Evolutionary conservation across 129 eudicot genomes (phyloP), one percentile per base, ranked within the genome.

Genomic region (Flaveria robusta): DNA sequence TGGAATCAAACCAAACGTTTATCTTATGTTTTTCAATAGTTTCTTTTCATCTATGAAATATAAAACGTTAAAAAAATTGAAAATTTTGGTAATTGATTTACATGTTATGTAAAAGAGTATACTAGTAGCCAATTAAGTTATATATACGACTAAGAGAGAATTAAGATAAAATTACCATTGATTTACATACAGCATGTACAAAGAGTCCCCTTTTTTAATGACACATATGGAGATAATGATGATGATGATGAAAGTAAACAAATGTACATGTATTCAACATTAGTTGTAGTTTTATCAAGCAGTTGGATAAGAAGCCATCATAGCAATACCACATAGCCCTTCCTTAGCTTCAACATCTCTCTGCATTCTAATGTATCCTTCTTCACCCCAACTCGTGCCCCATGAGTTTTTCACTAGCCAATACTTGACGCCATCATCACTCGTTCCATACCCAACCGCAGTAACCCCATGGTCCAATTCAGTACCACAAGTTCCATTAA

Each of bases 121-220:
- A 9, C 2, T 59, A 68, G 88, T 39, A 77, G 80, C 54, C 88
- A 83, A 84, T 66, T 26, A 68, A 37, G 37, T 72, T 41, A 55
- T 14, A 27, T 12, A 42, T 9, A 10, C 12, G 10, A 42, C 11
- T 9, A 46, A 13, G 3, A 46, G 51, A 46, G 9, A 42, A 42
- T 12, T 46, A 46, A 46, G 51, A 46, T 54, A 7, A 24, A 31
- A 27, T 26, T 60, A 15, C 4, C 22, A 27, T 16, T 62, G 20
- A 62, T 62, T 27, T 27, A 29, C 12, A 63, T 27, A 63, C 20
- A 27, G 13, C 12, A 14, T 27, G 27, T 63, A 63, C 68, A 15
- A 27, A 63, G 43, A 14, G 43, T 27, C 15, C 1, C 6, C 31
- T 20, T 2, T 20, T 7, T 55, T 9, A 9, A 7, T 20, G 64